These are phyloP conservation scores for Yamadazyma songkhlaensis DNA, from an alignment of 1,139 yeast species.

Conservation along the genomic window DNA sequence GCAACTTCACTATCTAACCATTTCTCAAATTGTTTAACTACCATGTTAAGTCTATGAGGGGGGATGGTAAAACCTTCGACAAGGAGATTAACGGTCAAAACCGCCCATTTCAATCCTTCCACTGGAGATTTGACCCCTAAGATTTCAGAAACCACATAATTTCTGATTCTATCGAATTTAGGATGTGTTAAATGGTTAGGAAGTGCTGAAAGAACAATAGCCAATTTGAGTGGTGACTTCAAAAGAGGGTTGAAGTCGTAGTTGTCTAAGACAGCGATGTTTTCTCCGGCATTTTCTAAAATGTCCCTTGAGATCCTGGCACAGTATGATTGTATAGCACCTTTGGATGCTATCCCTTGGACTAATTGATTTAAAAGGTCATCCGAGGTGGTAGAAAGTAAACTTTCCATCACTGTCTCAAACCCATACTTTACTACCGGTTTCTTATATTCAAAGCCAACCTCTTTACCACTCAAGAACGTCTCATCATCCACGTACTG, in stretches of 20 bases:
- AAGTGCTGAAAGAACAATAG: constrained; percentile 36
- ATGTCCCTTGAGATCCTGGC: constrained; percentile 25
- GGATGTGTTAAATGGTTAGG: constrained; percentile 28
- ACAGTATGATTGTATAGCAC: constrained; percentile 17
- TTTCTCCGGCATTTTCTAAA: constrained; percentile 27
- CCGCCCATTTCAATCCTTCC: constrained; percentile 45
- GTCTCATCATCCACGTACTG: constrained; percentile 29
- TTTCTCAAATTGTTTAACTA: constrained; percentile 45
- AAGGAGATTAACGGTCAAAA: constrained; percentile 51
- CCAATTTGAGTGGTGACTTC: constrained; percentile 34
- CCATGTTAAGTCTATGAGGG: constrained; percentile 60
- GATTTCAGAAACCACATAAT: constrained; percentile 61
- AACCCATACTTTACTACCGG: constrained; percentile 1
- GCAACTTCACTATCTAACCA: constrained; percentile 66
- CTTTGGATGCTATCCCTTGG: constrained; percentile 6
- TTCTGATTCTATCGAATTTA: constrained; percentile 52
- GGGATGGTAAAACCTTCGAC: constrained; percentile 40
- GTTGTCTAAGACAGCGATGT: constrained; percentile 26
- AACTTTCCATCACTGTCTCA: background rate
- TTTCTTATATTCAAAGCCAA: background rate
- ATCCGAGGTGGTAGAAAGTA: background rate
- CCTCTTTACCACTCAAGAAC: constrained; percentile 14
- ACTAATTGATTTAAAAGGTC: constrained; percentile 2
- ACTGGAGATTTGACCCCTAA: constrained; percentile 47
- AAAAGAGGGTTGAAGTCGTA: constrained; percentile 29